Evolutionary conservation across 148 eudicot species (phyloP), one percentile per base, ranked within the genome.

Genomic region (Heliamphora exappendiculata): DNA sequence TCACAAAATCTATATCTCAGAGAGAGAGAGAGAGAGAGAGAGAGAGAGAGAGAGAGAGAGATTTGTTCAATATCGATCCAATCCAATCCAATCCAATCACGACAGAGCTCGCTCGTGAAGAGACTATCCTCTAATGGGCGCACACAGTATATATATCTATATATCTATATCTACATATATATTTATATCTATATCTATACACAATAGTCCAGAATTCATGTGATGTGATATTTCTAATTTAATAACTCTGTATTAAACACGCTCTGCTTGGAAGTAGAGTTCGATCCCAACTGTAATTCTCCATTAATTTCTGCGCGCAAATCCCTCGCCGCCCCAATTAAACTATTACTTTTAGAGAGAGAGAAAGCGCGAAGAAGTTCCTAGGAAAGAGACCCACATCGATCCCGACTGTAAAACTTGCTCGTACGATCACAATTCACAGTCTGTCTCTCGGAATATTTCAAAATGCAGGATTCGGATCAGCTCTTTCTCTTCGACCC

Each of bases 41-140:
- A 26, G 72, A 53, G 73, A 51, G 53, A 75, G 31, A 37, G 66
- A n/a, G 37, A 53, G 26, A 53, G 31, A 28, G 45, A 24, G 53
- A 33, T 33, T 57, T 22, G 42, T 60, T 45, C 5, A 65, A 66
- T 71, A 78, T 74, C 58, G 80, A 53, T 67, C 70, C 54, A 73
- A 81, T 50, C 53, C n/a, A n/a, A n/a, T n/a, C n/a, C n/a, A n/a
- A n/a, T n/a, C 70, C 54, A 73, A 81, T 50, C 53, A 57, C 72
- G 53, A 44, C 53, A 59, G 49, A 41, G n/a, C n/a, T n/a, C n/a
- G n/a, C n/a, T n/a, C n/a, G n/a, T n/a, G n/a, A n/a, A n/a, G n/a
- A n/a, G n/a, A n/a, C n/a, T n/a, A n/a, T n/a, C n/a, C n/a, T n/a
- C n/a, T n/a, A n/a, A n/a, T 49, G 67, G 53, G 42, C 53, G 47